Conservation (phyloP, 345 rosid species). For the Syzygium jambos region DNA sequence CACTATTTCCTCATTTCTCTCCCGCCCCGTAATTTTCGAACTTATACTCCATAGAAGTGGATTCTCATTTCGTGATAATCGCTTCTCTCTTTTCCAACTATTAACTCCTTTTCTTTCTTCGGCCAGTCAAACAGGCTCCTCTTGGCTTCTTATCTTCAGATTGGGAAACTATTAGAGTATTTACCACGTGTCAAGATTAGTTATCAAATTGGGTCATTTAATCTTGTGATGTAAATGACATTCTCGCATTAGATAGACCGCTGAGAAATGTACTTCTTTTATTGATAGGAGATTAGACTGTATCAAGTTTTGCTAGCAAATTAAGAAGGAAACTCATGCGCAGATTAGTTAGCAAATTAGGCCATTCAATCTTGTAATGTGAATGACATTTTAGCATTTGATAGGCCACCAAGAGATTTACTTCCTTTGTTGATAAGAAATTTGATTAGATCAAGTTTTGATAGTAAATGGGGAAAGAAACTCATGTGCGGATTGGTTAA, state of each 20-base stretch:
- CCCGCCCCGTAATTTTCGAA: background rate
- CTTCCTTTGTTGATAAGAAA: background rate
- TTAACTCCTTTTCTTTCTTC: background rate
- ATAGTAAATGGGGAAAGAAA: background rate
- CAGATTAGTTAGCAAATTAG: background rate
- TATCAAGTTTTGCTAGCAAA: too few relatives aligned
- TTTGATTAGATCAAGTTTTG: background rate
- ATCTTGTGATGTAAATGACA: background rate
- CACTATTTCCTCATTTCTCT: background rate
- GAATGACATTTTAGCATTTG: background rate
- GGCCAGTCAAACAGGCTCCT: background rate
- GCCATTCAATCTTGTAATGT: background rate
- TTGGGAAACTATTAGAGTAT: background rate
- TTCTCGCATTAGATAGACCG: too few relatives aligned
- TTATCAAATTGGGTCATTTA: background rate
- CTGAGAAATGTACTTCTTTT: background rate
- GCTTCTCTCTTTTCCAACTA: background rate
- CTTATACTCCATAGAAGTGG: background rate
- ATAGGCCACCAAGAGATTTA: background rate
- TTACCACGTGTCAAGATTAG: background rate
- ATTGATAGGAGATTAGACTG: background rate
- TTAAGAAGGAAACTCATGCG: background rate
- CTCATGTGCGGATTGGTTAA: background rate
- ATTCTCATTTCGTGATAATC: background rate
- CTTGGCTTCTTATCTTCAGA: background rate